Conservation (phyloP, 2,329 filamentous ascomycete species). For the Bretziella fagacearum region DNA sequence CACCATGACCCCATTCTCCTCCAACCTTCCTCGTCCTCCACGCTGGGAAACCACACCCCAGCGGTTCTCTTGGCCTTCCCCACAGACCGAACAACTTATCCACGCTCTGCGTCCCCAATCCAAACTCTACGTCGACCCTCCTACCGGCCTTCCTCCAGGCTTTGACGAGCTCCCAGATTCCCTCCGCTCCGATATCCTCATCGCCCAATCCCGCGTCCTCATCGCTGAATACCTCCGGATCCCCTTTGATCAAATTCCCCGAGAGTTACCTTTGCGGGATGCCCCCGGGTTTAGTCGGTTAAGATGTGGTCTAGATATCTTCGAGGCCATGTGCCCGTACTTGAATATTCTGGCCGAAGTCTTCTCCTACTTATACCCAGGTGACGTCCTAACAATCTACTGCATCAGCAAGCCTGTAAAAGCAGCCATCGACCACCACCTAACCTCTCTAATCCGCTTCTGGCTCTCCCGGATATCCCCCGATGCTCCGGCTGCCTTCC, state of each 20-base stretch:
- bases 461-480: slow-evolving; percentile 39
- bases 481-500: slow-evolving; percentile 39
- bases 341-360: slow-evolving; percentile 28
- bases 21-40: too few relatives aligned
- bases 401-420: slow-evolving; percentile 47
- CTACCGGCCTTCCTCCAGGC: slow-evolving; percentile 8
- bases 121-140: background rate
- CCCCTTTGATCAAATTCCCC: slow-evolving; percentile 10
- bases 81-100: background rate
- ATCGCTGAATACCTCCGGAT: background rate
- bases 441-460: slow-evolving; percentile 39
- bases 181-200: slow-evolving; percentile 5
- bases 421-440: slow-evolving; percentile 38
- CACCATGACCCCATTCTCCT: too few relatives aligned
- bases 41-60: too few relatives aligned
- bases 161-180: slow-evolving; percentile 8
- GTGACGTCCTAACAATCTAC: slow-evolving; percentile 47
- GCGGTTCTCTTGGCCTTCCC: background rate
- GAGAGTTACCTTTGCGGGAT: slow-evolving; percentile 15
- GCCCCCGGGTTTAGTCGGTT: background rate
- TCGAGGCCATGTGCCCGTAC: slow-evolving; percentile 27
- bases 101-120: background rate
- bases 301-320: slow-evolving; percentile 24
- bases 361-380: slow-evolving; percentile 25
- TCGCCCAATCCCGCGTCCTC: background rate